A percentile compares a stretch with the other conserved stretches of the same genome.
Conservation (phyloP, 129 eudicot genomes). For the Cynara cardunculus region DNA sequence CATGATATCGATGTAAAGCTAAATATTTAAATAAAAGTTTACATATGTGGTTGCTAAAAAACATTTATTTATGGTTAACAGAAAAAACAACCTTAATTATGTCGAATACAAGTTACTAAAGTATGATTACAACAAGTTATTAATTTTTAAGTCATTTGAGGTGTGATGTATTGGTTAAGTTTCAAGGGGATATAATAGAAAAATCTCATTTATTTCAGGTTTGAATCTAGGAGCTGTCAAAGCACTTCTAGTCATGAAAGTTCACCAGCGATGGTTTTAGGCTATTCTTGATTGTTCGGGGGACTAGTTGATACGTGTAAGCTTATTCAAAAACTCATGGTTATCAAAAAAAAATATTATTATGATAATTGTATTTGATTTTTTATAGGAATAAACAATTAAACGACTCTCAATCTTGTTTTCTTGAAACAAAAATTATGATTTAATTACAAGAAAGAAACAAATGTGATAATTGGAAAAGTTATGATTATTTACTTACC, state of each 20-base stretch:
- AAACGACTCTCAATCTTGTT: not conserved
- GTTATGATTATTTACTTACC: not conserved
- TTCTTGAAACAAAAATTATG: no score
- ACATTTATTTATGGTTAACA: not conserved
- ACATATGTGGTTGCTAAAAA: not conserved
- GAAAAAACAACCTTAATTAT: not conserved
- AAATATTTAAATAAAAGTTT: not conserved
- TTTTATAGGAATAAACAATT: not conserved
- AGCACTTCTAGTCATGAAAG: no score
- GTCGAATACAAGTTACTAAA: not conserved
- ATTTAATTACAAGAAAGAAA: not conserved
- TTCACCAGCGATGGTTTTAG: no score
- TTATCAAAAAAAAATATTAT: no score
- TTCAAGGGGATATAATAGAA: no score
- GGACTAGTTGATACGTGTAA: no score
- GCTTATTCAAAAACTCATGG: no score
- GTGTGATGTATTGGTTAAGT: no score
- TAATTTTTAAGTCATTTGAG: no score
- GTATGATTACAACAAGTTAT: not conserved
- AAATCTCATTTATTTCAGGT: no score
- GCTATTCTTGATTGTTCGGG: no score
- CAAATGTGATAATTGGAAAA: not conserved
- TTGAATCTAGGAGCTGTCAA: no score
- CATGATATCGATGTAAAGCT: not conserved
- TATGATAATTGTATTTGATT: not conserved